Evolutionary conservation across 768 basidiomycete genomes (phyloP).

Genomic region (Calvatia gigantea): DNA sequence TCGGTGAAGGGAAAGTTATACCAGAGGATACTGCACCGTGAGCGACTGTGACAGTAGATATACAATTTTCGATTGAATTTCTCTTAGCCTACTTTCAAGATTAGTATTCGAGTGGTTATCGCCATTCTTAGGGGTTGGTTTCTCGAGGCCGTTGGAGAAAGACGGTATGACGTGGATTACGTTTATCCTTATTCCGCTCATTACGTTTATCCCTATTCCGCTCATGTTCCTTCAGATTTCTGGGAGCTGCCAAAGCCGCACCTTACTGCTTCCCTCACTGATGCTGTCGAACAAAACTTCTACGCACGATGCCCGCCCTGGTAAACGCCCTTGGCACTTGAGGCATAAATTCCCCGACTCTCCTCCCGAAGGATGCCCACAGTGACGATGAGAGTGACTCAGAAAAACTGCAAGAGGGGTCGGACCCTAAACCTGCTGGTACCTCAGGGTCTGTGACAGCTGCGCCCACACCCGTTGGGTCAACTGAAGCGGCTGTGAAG

Average conservation of each 20-base stretch:
- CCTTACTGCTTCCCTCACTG: conserved; percentile 31
- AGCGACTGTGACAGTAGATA: conserved; percentile 14
- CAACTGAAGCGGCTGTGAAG: neutral
- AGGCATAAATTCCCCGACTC: neutral
- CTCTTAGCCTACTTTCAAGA: conserved; percentile 30
- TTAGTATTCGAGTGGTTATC: conserved; percentile 45
- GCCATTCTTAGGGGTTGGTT: conserved; percentile 46
- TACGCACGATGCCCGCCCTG: conserved; percentile 40
- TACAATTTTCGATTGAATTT: neutral
- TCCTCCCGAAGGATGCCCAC: neutral
- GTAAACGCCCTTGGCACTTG: conserved; percentile 29
- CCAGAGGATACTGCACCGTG: conserved; percentile 39
- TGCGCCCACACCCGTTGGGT: conserved; percentile 9
- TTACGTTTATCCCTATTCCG: neutral
- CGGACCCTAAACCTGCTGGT: neutral
- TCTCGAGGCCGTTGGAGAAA: conserved; percentile 44
- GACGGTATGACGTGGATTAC: conserved; percentile 31
- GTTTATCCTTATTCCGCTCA: neutral
- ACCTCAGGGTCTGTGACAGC: neutral
- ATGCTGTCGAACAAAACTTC: conserved; percentile 37
- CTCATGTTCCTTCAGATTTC: conserved; percentile 31
- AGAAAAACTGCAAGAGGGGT: conserved; percentile 9
- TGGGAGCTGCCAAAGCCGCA: conserved; percentile 37
- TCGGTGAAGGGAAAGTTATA: conserved; percentile 39
- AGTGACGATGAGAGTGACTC: conserved; percentile 2